These are phyloP conservation scores for Davidsoniella virescens DNA, from an alignment of 2,329 filamentous ascomycete species.

Conservation along the genomic window DNA sequence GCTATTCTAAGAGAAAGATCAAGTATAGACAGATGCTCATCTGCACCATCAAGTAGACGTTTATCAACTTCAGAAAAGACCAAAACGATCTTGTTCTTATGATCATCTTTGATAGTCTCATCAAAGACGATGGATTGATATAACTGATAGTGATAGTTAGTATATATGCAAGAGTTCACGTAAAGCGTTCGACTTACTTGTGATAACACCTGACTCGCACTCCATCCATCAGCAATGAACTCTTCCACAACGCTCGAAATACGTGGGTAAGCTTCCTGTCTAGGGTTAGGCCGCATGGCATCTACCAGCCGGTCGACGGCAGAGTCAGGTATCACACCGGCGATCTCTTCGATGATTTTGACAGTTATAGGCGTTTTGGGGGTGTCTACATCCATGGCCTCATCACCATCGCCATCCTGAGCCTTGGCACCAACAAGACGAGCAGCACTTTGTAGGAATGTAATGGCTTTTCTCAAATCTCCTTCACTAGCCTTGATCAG, in stretches of 20 bases:
- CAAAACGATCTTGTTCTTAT: slow-evolving; percentile 81
- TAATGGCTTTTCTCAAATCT: slow-evolving; percentile 90
- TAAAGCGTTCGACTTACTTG: slow-evolving; percentile 38
- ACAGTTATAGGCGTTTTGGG: slow-evolving; percentile 49
- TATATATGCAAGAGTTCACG: neutral
- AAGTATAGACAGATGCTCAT: slow-evolving; percentile 83
- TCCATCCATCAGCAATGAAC: slow-evolving; percentile 94
- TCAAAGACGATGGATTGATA: slow-evolving; percentile 74
- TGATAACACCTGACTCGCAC: slow-evolving; percentile 69
- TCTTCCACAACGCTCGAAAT: slow-evolving; percentile 72
- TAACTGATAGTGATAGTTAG: slow-evolving; percentile 32
- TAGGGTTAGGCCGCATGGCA: slow-evolving; percentile 58
- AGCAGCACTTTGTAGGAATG: slow-evolving; percentile 88
- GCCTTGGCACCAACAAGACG: slow-evolving; percentile 58
- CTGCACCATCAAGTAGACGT: slow-evolving; percentile 79
- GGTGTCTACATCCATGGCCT: slow-evolving; percentile 42
- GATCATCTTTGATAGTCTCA: slow-evolving; percentile 63
- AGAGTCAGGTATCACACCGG: slow-evolving; percentile 69
- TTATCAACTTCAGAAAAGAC: slow-evolving; percentile 93
- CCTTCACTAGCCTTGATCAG: slow-evolving; percentile 81
- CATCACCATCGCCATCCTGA: slow-evolving; percentile 34
- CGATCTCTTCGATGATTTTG: slow-evolving; percentile 79
- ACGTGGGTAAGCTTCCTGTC: slow-evolving; percentile 49
- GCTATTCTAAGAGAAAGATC: slow-evolving; percentile 74
- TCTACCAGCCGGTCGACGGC: slow-evolving; percentile 56